Conservation (phyloP, 2,329 filamentous ascomycete genomes). For the Hymenoscyphus infarciens region DNA sequence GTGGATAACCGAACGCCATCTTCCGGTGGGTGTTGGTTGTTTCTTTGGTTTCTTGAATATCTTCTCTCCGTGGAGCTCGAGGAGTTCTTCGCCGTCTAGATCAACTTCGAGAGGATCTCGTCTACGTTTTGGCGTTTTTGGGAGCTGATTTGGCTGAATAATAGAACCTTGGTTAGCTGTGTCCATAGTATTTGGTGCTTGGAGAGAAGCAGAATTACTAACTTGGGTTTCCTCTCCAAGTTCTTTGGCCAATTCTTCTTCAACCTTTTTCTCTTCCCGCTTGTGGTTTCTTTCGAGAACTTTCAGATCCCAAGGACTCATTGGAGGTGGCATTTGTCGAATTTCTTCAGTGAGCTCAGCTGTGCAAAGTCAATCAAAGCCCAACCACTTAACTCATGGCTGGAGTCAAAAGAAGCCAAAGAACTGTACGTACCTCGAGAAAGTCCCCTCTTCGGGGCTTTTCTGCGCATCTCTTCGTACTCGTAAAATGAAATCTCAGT, state of each 20-base stretch:
- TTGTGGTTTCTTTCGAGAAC: not conserved
- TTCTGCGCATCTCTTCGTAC: not conserved
- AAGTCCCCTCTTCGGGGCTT: not conserved
- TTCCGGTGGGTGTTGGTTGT: slow-evolving; percentile 9
- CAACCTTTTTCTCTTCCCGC: not conserved
- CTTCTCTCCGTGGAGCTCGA: slow-evolving; percentile 10
- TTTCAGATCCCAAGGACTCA: not conserved
- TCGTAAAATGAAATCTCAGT: slow-evolving; percentile 1
- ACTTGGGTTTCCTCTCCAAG: not conserved
- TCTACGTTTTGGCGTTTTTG: slow-evolving; percentile 16
- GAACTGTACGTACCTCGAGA: slow-evolving; percentile 6
- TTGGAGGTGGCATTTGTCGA: slow-evolving; percentile 1
- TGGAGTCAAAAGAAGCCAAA: not conserved
- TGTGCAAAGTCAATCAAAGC: not conserved
- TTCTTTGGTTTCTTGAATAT: slow-evolving; percentile 5
- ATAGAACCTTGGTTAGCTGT: not conserved
- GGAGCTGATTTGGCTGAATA: not conserved
- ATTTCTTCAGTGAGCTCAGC: not conserved
- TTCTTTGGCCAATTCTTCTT: not conserved
- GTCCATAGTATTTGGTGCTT: not conserved
- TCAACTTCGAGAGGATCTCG: slow-evolving; percentile 11
- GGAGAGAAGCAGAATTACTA: not conserved
- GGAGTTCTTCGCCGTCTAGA: slow-evolving; percentile 26
- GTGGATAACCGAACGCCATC: slow-evolving; percentile 18
- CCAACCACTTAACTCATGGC: not conserved